Conservation (phyloP, 2,329 filamentous ascomycete genomes). For the Catunica adiposa region DNA sequence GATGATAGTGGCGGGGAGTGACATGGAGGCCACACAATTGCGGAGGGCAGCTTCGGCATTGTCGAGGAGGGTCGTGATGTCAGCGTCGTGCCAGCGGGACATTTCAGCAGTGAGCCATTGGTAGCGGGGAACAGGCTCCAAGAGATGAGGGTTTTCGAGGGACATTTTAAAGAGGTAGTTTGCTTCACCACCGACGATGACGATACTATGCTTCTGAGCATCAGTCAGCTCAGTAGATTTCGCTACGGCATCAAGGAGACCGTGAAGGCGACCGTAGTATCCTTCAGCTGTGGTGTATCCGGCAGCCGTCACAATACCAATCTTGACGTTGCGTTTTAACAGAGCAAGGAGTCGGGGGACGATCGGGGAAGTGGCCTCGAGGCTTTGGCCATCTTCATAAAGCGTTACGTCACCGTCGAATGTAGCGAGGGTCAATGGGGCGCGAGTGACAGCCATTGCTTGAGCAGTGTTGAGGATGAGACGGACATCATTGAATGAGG, state of each 20-base stretch:
- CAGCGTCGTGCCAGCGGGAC: conserved; percentile 57
- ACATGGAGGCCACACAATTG: conserved; percentile 65
- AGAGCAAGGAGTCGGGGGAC: conserved; percentile 54
- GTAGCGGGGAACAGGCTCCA: conserved; percentile 45
- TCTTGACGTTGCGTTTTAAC: conserved; percentile 58
- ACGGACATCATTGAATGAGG: conserved; percentile 92
- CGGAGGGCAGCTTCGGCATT: conserved; percentile 70
- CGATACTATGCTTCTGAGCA: conserved; percentile 56
- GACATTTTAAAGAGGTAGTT: conserved; percentile 86
- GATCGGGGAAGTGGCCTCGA: conserved; percentile 60
- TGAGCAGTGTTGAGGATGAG: conserved; percentile 90
- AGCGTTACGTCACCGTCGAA: conserved; percentile 97
- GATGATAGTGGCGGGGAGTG: conserved; percentile 61
- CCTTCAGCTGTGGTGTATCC: conserved; percentile 77
- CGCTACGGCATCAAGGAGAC: conserved; percentile 66
- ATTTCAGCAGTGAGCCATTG: conserved; percentile 67
- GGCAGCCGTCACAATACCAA: conserved; percentile 92
- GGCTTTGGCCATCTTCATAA: conserved; percentile 73
- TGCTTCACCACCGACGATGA: conserved; percentile 90
- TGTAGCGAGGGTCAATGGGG: conserved; percentile 61
- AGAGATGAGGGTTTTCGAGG: conserved; percentile 43
- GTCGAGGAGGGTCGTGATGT: conserved; percentile 69
- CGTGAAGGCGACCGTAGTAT: conserved; percentile 77
- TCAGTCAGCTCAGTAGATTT: conserved; percentile 40
- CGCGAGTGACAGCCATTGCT: conserved; percentile 64